These are phyloP conservation scores for Cryphonectria nitschkei DNA, from an alignment of 2,329 filamentous ascomycete genomes.

Conservation along the genomic window DNA sequence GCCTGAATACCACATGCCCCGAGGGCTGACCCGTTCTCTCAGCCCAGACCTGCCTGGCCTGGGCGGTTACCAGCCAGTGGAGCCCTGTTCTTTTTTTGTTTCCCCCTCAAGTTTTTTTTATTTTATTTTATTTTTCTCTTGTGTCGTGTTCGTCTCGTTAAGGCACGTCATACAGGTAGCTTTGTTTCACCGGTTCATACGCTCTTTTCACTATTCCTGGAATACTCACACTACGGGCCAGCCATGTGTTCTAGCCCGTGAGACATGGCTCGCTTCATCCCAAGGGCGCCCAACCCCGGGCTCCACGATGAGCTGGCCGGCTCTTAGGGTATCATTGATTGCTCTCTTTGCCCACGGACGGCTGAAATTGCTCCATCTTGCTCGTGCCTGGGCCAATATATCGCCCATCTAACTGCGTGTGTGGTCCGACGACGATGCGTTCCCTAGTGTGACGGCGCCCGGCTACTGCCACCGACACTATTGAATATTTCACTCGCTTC, in stretches of 20 bases:
- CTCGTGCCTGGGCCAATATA: constrained; percentile 22
- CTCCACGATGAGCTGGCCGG: constrained; percentile 23
- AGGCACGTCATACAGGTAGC: constrained; percentile 23
- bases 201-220: constrained; percentile 25
- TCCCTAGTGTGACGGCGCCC: constrained; percentile 22
- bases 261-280: constrained; percentile 26
- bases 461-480: constrained; percentile 24
- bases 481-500: constrained; percentile 21
- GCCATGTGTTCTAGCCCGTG: constrained; percentile 17
- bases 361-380: constrained; percentile 21
- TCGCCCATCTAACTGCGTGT: constrained; percentile 7
- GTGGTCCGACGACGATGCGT: constrained; percentile 22
- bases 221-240: constrained; percentile 22
- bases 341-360: constrained; percentile 18
- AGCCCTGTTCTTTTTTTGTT: not conserved
- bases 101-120: not conserved
- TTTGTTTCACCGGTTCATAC: constrained; percentile 27
- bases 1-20: not conserved
- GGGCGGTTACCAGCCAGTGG: constrained; percentile 8
- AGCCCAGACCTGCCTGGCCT: not conserved
- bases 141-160: constrained; percentile 19
- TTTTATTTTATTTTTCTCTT: constrained; percentile 4
- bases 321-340: constrained; percentile 13
- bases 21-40: constrained; percentile 13
- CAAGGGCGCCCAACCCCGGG: constrained; percentile 16